Percentiles rank a stretch among this genome's conserved stretches.
Evolutionary conservation across 2,329 filamentous ascomycete genomes (phyloP).

Genomic region (Pseudofabraea citricarpa): DNA sequence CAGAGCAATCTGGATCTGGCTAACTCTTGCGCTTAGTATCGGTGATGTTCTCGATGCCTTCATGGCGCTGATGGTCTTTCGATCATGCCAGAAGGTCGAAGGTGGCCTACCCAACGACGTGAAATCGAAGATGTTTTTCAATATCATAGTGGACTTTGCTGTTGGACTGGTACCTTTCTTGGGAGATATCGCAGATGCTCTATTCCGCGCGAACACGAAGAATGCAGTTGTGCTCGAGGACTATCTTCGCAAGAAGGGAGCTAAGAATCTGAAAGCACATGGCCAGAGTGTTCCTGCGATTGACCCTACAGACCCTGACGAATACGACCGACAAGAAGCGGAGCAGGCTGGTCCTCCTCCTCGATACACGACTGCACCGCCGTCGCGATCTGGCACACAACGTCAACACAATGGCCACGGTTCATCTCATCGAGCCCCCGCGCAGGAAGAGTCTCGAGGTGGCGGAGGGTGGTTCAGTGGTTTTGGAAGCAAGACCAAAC

Average conservation of each 20-base stretch:
- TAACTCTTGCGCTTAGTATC: slow-evolving; percentile 42
- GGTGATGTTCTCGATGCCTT: slow-evolving; percentile 72
- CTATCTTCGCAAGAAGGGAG: slow-evolving; percentile 64
- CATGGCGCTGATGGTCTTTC: slow-evolving; percentile 71
- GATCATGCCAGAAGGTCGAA: slow-evolving; percentile 67
- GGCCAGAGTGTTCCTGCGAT: slow-evolving; percentile 41
- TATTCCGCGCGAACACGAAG: slow-evolving; percentile 70
- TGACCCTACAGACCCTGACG: slow-evolving; percentile 48
- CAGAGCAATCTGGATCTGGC: slow-evolving; percentile 7
- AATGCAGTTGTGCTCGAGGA: slow-evolving; percentile 64
- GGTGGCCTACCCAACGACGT: slow-evolving; percentile 65
- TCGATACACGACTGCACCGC: slow-evolving; percentile 16
- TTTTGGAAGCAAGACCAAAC: slow-evolving; percentile 28
- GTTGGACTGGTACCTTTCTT: slow-evolving; percentile 71
- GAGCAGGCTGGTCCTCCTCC: slow-evolving; percentile 22
- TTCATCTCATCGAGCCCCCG: slow-evolving; percentile 4
- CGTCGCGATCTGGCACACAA: slow-evolving; percentile 14
- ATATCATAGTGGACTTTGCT: slow-evolving; percentile 69
- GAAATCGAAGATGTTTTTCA: slow-evolving; percentile 70
- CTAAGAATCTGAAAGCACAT: slow-evolving; percentile 44
- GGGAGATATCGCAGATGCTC: slow-evolving; percentile 70
- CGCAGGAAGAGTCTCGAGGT: slow-evolving; percentile 5
- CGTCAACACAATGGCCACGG: slow-evolving; percentile 1
- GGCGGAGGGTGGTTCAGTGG: slow-evolving; percentile 25
- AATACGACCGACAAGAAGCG: slow-evolving; percentile 38